Base-by-base conservation (phyloP, 1,284 basidiomycete genomes). In the Ganoderma resinaceum region DNA sequence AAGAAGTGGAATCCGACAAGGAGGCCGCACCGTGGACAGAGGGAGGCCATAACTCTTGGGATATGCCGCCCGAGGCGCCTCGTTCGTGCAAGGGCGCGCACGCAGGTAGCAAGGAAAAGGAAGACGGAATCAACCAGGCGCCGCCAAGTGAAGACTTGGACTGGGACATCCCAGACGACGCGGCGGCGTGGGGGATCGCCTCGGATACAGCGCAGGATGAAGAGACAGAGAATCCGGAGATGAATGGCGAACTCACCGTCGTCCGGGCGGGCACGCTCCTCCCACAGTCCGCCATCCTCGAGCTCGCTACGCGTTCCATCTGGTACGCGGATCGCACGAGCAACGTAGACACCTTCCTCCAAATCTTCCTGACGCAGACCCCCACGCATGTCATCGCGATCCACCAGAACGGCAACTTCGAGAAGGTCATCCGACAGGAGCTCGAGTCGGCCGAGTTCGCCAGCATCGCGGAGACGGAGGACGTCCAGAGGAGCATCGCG, bases 311-410 rank as follows among this genome's bases (percentile, higher is more conserved):
- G 11, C 81, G 83, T 31, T 82, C 83, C 5, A 69, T 75, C 35
- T 70, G 72, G 23, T 76, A 78, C 65, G 68, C 74, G 52, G 66
- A 75, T 61, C 62, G 60, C 40, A 66, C 60, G 11, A 68, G 29
- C 49, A n/a, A 20, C 40, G 65, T 86, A 58, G 78, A 82, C 3
- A 77, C 81, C 3, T 77, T 87, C 60, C 75, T 89, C 57, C 87
- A 89, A 73, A 75, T 89, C 2, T 87, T 84, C 77, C 81, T 90
- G 67, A 88, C 87, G 0, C 86, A 89, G 72, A 89, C 87, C 0
- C 80, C 83, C 0, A 80, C 86, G 59, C 83, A 82, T 66, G 85
- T 84, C 75, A 77, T 89, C 33, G 88, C 82, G 0, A 74, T 85
- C 9, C 87, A 90, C 71, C 72, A 81, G 26, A 87, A 87, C 0